Evolutionary conservation across 495 filamentous ascomycete genomes (phyloP).

Genomic region (Hypomontagnella monticulosa): DNA sequence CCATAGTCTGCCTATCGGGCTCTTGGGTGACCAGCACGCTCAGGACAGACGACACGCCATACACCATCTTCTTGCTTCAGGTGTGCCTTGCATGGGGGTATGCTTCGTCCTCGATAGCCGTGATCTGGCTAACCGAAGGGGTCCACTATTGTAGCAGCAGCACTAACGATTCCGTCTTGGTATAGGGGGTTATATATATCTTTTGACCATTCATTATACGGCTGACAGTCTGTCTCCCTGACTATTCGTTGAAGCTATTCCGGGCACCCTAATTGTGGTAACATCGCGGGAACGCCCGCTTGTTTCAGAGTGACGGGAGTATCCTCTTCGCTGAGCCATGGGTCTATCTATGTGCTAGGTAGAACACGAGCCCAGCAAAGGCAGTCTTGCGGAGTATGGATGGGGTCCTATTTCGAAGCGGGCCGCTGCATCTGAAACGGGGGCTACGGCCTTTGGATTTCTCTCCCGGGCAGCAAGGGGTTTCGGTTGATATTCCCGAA

Average conservation of each 20-base stretch:
- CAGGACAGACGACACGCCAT: too few relatives aligned
- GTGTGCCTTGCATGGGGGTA: too few relatives aligned
- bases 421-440: conserved; percentile 30
- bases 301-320: conserved; percentile 21
- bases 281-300: background rate
- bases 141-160: too few relatives aligned
- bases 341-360: conserved; percentile 7
- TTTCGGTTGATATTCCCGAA: conserved; percentile 13
- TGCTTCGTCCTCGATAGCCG: too few relatives aligned
- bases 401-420: conserved; percentile 21
- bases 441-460: conserved; percentile 22
- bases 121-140: too few relatives aligned
- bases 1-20: too few relatives aligned
- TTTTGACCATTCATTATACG: too few relatives aligned
- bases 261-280: conserved; percentile 8
- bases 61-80: too few relatives aligned
- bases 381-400: conserved; percentile 21
- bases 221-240: too few relatives aligned
- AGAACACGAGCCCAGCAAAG: conserved; percentile 10
- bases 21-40: too few relatives aligned
- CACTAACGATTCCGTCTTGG: too few relatives aligned
- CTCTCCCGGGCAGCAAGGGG: background rate
- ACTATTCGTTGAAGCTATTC: conserved; percentile 5
- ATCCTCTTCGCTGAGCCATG: conserved; percentile 11
- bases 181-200: too few relatives aligned